phyloP scores from a whole-genome alignment of 805 yeast genomes.

The Suhomyces sp. region DNA sequence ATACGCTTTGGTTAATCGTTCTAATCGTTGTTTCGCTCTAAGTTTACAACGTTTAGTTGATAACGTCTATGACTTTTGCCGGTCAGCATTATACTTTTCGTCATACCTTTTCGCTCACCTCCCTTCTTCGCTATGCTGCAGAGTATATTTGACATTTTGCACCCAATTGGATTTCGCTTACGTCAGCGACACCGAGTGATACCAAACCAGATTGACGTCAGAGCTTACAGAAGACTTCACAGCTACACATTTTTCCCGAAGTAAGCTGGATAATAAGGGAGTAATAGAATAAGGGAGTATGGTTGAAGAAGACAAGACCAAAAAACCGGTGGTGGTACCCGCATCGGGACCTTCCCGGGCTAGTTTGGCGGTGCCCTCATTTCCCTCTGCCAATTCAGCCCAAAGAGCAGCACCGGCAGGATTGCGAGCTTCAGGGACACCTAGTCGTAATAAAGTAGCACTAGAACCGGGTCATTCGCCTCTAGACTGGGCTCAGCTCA shows the following conservation, averaged over 20 bases:
- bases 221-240: background rate
- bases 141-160: background rate
- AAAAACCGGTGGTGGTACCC: background rate
- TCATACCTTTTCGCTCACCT: too few species aligned
- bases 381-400: constrained; percentile 36
- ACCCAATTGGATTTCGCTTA: background rate
- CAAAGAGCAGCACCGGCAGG: constrained; percentile 25
- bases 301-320: background rate
- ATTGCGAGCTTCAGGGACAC: constrained; percentile 13
- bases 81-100: too few species aligned
- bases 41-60: too few species aligned
- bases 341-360: background rate
- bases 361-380: constrained; percentile 7
- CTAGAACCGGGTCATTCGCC: constrained; percentile 82
- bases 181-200: background rate
- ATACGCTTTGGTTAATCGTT: too few species aligned
- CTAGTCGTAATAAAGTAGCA: constrained; percentile 47
- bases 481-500: constrained; percentile 75
- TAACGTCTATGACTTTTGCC: too few species aligned
- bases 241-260: too few species aligned
- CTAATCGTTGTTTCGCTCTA: too few species aligned
- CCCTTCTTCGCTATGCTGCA: background rate
- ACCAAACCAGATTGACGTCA: background rate
- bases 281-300: background rate
- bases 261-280: too few species aligned